A percentile compares a stretch with the other conserved stretches of the same genome.
Evolutionary conservation across 306 rosid species (phyloP).

Genomic region (Amphicarpaea edgeworthii): DNA sequence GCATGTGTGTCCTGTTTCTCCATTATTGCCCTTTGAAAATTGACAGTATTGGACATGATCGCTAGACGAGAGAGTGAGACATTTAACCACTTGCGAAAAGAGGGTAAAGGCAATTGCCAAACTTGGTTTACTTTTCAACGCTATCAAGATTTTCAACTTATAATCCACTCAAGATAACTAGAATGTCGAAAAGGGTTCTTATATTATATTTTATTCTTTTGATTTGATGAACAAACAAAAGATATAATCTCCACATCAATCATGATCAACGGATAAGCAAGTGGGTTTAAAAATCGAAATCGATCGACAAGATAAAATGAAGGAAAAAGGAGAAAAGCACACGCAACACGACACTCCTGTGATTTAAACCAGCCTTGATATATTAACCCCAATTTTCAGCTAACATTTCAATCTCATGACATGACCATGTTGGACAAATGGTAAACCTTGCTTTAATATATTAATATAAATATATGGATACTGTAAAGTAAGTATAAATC

Average conservation of each 20-base stretch:
- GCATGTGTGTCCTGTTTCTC: background rate
- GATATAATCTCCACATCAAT: constrained; percentile 17
- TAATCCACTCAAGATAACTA: background rate
- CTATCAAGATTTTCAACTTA: background rate
- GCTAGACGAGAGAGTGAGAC: constrained; percentile 7
- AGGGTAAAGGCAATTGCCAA: background rate
- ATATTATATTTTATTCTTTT: background rate
- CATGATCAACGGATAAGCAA: background rate
- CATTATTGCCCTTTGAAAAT: constrained; percentile 19
- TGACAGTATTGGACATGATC: background rate
- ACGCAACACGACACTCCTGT: background rate
- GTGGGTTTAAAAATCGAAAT: background rate
- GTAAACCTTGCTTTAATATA: background rate
- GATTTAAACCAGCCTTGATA: constrained; percentile 5
- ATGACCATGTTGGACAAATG: background rate
- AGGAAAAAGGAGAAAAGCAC: background rate
- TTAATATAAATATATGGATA: no score
- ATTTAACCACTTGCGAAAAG: constrained; percentile 1
- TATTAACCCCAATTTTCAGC: background rate
- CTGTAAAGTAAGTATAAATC: no score
- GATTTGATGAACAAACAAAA: background rate
- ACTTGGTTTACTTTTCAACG: background rate
- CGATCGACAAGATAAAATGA: background rate
- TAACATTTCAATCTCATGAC: background rate
- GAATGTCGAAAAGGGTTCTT: background rate